Base-by-base conservation (phyloP, 2,329 filamentous ascomycete genomes). In the Chaetomiaceae sp. region DNA sequence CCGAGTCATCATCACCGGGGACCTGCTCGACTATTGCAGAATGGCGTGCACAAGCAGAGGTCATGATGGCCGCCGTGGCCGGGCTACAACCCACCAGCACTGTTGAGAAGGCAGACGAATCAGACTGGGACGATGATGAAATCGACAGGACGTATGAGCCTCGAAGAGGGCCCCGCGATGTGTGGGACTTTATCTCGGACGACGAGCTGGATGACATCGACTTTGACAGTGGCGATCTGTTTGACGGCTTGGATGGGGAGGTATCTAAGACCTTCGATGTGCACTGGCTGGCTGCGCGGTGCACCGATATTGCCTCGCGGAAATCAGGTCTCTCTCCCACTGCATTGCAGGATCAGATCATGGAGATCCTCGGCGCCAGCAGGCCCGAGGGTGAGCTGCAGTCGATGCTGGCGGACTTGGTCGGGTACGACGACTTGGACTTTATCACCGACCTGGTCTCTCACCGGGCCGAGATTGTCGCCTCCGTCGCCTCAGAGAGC, bases 371-470 rank as follows among this genome's bases (percentile, higher is more conserved):
- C 33, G 79, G 79, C 7, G 88, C 89, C 4, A 72, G 74, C n/a
- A 72, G 69, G 40, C 78, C 81, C 29, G 88, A 96, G 54, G 89
- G 95, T 54, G 90, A 95, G 69, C 75, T 97, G n/a, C 92, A 97
- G 68, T 91, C 91, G 66, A 84, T 86, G 37, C 78, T 99, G 33
- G 90, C 89, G 0, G 94, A 99, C 63, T 82, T 96, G 39, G 78
- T 99, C 56, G 94, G 95, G 0, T 97, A 92, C 64, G 91, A 94
- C 63, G 90, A 97, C 65, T 76, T 99, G 17, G 92, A 99, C 60
- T 85, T 99, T 63, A 87, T 97, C 49, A 91, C 91, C 58, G 89
- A 96, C 58, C 75, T 97, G n/a, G 86, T 97, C 48, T 80, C 84
- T 2, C 84, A 92, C 67, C 83, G 91, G 48, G 74, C 80, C 47